Conservation (phyloP, 192 early-diverging fungal species). For the Entophlyctis luteolus region DNA sequence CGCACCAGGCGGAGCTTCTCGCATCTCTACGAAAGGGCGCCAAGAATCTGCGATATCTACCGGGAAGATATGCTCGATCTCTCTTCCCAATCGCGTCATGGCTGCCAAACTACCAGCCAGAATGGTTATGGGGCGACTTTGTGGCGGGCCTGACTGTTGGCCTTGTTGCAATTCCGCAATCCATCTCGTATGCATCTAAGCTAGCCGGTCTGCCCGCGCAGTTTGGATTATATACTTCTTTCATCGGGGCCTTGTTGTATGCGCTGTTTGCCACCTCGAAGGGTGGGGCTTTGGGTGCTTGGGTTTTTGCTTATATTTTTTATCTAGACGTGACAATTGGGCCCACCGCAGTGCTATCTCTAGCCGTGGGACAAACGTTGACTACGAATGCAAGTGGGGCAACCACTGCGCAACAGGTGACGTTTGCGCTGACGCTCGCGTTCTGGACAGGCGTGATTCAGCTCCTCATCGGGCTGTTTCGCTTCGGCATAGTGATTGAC, state of each 20-base stretch:
- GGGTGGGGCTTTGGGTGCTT: conserved; percentile 19
- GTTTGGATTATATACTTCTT: conserved; percentile 73
- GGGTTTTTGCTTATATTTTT: not conserved
- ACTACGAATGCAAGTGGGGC: conserved; percentile 19
- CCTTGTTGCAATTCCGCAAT: not conserved
- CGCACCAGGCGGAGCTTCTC: not conserved
- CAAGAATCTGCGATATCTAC: not conserved
- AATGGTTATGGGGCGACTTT: conserved; percentile 66
- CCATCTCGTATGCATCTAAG: conserved; percentile 63
- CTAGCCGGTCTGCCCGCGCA: conserved; percentile 67
- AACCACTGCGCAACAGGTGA: conserved; percentile 27
- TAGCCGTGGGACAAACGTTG: conserved; percentile 67
- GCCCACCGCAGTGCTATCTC: conserved; percentile 73
- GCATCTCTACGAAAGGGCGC: not conserved
- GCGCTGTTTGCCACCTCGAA: conserved; percentile 70
- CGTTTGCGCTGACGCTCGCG: conserved; percentile 58
- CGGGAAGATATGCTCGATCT: not conserved
- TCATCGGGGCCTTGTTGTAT: conserved; percentile 67
- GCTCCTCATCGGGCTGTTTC: conserved; percentile 68
- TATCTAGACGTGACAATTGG: conserved; percentile 62
- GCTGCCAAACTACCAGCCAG: conserved; percentile 56
- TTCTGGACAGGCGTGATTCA: conserved; percentile 72
- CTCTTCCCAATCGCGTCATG: conserved; percentile 52
- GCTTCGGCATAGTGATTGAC: conserved; percentile 81
- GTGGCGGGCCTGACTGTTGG: conserved; percentile 60